Evolutionary conservation across 2,329 filamentous ascomycete genomes (phyloP), one percentile per base, ranked within the genome.

Genomic region (Aureobasidium sp.): DNA sequence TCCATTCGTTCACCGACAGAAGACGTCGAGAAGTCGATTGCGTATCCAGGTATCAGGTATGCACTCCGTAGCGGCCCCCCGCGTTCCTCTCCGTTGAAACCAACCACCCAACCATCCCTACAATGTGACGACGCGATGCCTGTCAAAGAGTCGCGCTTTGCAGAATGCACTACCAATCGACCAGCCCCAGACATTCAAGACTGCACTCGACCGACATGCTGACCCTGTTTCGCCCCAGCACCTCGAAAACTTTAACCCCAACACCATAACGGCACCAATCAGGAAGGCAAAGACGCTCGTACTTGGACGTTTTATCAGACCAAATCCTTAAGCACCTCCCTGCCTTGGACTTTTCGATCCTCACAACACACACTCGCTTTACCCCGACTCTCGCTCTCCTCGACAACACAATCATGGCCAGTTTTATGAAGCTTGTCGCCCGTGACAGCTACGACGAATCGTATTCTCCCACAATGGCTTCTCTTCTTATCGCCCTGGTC

Each of bases 401-500:
- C 48, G 22, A 33, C 44, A 60, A 47, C 7, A 45, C 12, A 45
- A 60, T 15, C 15, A 63, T 71, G 68, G 75, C 75, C 64, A 66
- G 72, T 48, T 67, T 81, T 65, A 74, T 71, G 60, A 68, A 72
- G 61, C 70, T 87, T 66, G 77, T 81, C 68, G 74, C 76, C 70
- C 82, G 85, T 66, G 76, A 79, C 70, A 70, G 75, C 65, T 67
- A 68, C 64, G 68, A 75, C 68, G 76, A 76, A 63, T 76, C 78
- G 68, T 78, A 88, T 67, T 83, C 79, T 64, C 76, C 77, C 40
- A 81, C 82, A 49, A 85, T 89, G 77, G 80, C 92, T 73, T 86
- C 90, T 71, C 83, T 96, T 47, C 79, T 96, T 72, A 88, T 96
- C 68, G 82, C 85, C 63, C 82, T 97, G 61, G 80, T 97, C 68